Evolutionary conservation across 2,329 filamentous ascomycete species (phyloP).

Genomic region (Byssochlamys sp.): DNA sequence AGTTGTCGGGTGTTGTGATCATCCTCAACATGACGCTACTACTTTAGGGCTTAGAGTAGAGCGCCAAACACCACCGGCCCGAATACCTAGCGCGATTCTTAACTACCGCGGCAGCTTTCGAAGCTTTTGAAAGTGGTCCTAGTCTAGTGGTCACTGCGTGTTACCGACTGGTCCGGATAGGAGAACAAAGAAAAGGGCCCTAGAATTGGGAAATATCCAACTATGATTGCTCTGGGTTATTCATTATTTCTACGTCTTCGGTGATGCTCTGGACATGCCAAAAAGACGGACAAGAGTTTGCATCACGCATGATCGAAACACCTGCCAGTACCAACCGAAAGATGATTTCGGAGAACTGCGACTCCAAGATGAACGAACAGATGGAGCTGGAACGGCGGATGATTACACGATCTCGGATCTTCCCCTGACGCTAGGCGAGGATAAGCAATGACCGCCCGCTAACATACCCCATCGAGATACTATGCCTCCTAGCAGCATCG

Average conservation of each 20-base stretch:
- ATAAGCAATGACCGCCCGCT: neutral
- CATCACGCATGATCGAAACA: neutral
- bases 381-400: neutral
- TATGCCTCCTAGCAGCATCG: neutral
- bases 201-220: neutral
- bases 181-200: neutral
- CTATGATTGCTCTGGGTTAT: neutral
- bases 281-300: neutral
- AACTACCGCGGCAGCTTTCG: neutral
- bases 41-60: neutral
- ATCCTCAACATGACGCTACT: neutral
- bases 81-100: neutral
- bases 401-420: neutral
- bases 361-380: conserved; percentile 1
- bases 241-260: too few relatives aligned
- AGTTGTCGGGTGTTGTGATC: neutral
- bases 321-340: neutral
- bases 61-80: neutral
- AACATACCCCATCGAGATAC: conserved; percentile 2
- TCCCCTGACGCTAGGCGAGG: neutral
- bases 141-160: neutral
- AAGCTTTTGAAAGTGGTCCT: neutral
- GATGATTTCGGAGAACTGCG: conserved; percentile 3
- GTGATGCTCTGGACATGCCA: neutral
- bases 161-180: neutral